Percentiles rank a stretch among this genome's conserved stretches.
Evolutionary conservation across 257 asterid genomes (phyloP).

Genomic region (Euphrasia confusa): DNA sequence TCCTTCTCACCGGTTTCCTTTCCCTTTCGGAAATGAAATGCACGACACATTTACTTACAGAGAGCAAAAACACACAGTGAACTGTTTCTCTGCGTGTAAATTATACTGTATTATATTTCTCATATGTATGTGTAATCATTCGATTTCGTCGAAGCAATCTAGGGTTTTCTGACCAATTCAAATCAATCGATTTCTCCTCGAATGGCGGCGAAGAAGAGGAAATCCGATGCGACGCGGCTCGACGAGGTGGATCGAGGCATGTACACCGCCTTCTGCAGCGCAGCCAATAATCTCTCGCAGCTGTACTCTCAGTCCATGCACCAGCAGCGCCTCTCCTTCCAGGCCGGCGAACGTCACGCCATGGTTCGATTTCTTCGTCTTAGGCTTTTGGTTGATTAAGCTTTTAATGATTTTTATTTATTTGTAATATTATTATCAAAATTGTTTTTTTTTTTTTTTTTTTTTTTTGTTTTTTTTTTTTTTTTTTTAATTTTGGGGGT

Average conservation of each 20-base stretch:
- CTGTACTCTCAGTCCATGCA: conserved; percentile 82
- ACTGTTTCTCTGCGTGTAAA: too few species aligned
- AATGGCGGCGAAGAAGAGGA: conserved; percentile 81
- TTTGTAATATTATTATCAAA: too few species aligned
- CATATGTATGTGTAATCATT: too few species aligned
- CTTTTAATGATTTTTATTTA: neutral
- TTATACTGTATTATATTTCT: too few species aligned
- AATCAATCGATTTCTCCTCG: neutral
- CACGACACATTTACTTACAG: too few species aligned
- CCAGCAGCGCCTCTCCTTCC: conserved; percentile 80
- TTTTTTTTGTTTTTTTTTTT: neutral
- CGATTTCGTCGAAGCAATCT: too few species aligned
- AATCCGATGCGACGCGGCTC: conserved; percentile 70
- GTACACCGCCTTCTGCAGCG: conserved; percentile 73
- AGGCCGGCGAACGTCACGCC: conserved; percentile 84
- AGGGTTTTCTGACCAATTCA: too few species aligned
- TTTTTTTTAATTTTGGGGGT: too few species aligned
- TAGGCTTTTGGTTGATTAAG: conserved; percentile 16
- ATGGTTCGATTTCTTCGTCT: conserved; percentile 40
- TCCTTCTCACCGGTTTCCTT: too few species aligned
- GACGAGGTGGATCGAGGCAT: conserved; percentile 93
- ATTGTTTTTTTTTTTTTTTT: too few species aligned
- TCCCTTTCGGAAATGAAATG: too few species aligned
- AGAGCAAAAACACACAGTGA: too few species aligned
- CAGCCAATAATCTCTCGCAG: conserved; percentile 88